phyloP scores from a whole-genome alignment of 306 rosid species.

The Boehmeria nivea region DNA sequence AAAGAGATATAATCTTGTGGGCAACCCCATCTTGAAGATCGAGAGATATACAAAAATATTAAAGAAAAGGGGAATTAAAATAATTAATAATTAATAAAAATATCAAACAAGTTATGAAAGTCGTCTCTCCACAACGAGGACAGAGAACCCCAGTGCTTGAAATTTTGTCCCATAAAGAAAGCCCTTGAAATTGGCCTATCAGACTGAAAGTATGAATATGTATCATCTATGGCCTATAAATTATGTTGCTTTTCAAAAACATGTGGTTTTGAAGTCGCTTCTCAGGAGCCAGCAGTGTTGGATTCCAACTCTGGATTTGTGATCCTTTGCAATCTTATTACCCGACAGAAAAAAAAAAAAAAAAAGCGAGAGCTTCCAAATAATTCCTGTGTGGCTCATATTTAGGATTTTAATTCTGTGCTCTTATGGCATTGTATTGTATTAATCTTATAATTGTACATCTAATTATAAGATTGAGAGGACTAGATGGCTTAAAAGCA shows the following conservation, averaged over 20 bases:
- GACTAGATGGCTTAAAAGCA: too few species aligned
- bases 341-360: constrained; percentile 9
- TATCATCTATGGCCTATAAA: not conserved
- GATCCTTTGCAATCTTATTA: constrained; percentile 3
- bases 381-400: constrained; percentile 10
- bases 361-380: not conserved
- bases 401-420: constrained; percentile 4
- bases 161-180: constrained; percentile 18
- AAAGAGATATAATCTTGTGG: constrained; percentile 10
- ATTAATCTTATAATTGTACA: too few species aligned
- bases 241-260: constrained; percentile 4
- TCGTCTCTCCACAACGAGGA: constrained; percentile 15
- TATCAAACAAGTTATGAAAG: constrained; percentile 7
- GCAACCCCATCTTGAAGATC: constrained; percentile 1
- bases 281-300: constrained; percentile 11
- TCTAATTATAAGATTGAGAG: too few species aligned
- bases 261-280: constrained; percentile 2
- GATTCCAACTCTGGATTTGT: constrained; percentile 16
- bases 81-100: not conserved
- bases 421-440: too few species aligned
- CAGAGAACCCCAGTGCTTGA: constrained; percentile 18
- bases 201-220: not conserved
- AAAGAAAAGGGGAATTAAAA: not conserved
- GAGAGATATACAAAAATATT: not conserved
- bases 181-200: not conserved